Conservation (phyloP, 768 basidiomycete genomes). For the Solioccasus polychromus region DNA sequence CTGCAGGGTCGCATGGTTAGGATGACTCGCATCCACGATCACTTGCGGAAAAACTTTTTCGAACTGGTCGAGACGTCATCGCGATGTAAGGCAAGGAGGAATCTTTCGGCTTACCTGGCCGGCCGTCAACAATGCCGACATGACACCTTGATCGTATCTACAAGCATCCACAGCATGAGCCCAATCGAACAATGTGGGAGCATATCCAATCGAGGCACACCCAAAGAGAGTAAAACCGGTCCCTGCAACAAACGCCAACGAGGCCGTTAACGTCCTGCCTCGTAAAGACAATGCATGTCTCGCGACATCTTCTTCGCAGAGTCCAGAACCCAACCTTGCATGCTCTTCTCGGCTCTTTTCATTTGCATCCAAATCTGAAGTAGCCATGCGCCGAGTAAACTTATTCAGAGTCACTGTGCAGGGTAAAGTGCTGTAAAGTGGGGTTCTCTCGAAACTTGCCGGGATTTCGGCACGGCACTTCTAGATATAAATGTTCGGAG, state of each 20-base stretch:
- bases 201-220: conserved; percentile 26
- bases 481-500: too few species aligned
- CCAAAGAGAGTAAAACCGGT: conserved; percentile 65
- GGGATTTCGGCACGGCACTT: background rate
- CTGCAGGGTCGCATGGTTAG: conserved; percentile 51
- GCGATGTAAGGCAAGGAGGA: background rate
- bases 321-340: background rate
- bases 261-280: conserved; percentile 43
- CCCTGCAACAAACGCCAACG: conserved; percentile 55
- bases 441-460: background rate
- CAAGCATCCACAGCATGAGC: background rate
- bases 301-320: conserved; percentile 12
- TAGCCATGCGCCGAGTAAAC: conserved; percentile 5
- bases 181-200: background rate
- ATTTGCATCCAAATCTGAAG: conserved; percentile 1
- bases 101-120: conserved; percentile 35
- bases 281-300: conserved; percentile 15
- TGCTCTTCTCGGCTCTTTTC: conserved; percentile 6
- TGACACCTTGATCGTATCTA: conserved; percentile 69
- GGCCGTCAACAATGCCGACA: conserved; percentile 63
- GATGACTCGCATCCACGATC: conserved; percentile 36
- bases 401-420: background rate
- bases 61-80: conserved; percentile 39
- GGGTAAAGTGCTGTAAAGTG: too few species aligned
- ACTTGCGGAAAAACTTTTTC: conserved; percentile 58